Evolutionary conservation across 352 stramenopile genomes (phyloP), one percentile per base, ranked within the genome.

Genomic region (Globisporangium paroecandrum): DNA sequence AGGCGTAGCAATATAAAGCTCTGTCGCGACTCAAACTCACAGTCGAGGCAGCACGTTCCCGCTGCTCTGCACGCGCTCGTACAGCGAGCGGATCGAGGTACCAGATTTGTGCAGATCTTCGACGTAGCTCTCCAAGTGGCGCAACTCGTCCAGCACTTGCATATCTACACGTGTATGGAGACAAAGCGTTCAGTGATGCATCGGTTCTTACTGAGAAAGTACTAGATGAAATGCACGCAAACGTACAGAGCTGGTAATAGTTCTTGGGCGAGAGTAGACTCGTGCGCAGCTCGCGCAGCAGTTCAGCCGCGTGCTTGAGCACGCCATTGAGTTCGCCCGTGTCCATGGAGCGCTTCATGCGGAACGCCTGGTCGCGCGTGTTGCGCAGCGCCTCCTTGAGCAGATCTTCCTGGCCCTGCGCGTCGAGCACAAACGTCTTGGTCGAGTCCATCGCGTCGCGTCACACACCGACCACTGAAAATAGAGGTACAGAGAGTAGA

Each of bases 211-310:
- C 15, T 47, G 41, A 47, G 41, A 47, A 47, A 47, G 41, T n/a
- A 47, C 13, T 32, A 18, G 24, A 46, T 18, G 29, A 13, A 24
- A 34, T 8, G 41, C 24, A 61, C 15, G n/a, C 20, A 15, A 15
- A 36, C 85, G 95, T 97, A 94, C 98, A 99, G 41, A 99, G 85
- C 76, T 99, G 95, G 79, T 99, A 99, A 82, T 99, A 99, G 73
- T 99, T 98, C 74, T 98, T 98, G 24, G 98, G 98, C 27, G 91
- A 98, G n/a, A 99, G 78, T 41, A 91, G 73, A 58, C 80, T 90
- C 61, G 87, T 95, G 64, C 88, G 86, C 69, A 97, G 73, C 73
- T 97, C 90, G 25, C 83, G 78, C 58, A 97, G 77, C 70, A 97
- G 75, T 36, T 95, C 82, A 15, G 81, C 83, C 12, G 89, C 88